Conservation (phyloP, 1,139 yeast genomes). For the Suhomyces atakaporum region DNA sequence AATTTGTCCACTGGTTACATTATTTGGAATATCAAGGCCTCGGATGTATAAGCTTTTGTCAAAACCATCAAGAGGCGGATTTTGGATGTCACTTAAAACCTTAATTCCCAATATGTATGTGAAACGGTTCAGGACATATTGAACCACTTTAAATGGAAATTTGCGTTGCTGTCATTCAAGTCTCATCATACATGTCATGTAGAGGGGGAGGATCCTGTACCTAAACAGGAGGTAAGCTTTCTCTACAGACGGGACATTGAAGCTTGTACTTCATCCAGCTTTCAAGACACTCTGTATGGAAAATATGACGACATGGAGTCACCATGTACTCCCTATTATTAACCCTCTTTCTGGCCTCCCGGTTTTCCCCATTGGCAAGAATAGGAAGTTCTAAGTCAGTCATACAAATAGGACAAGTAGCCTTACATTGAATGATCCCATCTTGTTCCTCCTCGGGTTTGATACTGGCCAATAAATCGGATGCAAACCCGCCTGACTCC, state of each 20-base stretch:
- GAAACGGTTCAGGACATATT: no score
- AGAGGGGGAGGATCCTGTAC: no score
- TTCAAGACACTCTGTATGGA: slow-evolving; percentile 84
- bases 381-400: slow-evolving; percentile 66
- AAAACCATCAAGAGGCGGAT: no score
- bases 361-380: slow-evolving; percentile 27
- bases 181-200: no score
- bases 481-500: slow-evolving; percentile 53
- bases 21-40: no score
- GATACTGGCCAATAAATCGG: slow-evolving; percentile 35
- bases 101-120: no score
- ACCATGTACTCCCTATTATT: slow-evolving; percentile 67
- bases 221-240: slow-evolving; percentile 76
- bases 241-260: slow-evolving; percentile 93
- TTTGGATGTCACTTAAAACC: no score
- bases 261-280: slow-evolving; percentile 92
- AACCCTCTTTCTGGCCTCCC: slow-evolving; percentile 18
- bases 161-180: no score
- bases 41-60: no score
- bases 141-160: no score
- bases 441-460: slow-evolving; percentile 34
- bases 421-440: slow-evolving; percentile 31
- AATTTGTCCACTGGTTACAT: no score
- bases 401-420: slow-evolving; percentile 92
- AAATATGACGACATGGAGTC: slow-evolving; percentile 89